Percentiles rank a stretch among this genome's conserved stretches.
Evolutionary conservation across 805 yeast species (phyloP).

Genomic region (Metschnikowia lunata): DNA sequence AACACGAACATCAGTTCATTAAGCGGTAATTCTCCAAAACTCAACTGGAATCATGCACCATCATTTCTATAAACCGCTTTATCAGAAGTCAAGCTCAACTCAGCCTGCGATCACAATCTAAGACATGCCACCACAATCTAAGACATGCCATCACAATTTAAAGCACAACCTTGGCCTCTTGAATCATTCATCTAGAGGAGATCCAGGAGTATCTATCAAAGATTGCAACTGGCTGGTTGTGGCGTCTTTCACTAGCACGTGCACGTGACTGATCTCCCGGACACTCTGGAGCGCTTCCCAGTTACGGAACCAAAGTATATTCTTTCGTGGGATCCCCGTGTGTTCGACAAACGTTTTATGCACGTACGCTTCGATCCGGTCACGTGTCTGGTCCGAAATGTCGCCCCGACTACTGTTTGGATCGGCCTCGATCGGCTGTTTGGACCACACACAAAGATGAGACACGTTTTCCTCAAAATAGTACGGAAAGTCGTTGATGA

Average conservation of each 20-base stretch:
- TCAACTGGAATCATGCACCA: too few relatives aligned
- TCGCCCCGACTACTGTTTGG: conserved; percentile 48
- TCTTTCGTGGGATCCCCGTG: conserved; percentile 35
- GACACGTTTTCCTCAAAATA: conserved; percentile 46
- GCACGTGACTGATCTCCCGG: conserved; percentile 63
- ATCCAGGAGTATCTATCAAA: conserved; percentile 9
- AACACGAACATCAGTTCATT: too few relatives aligned
- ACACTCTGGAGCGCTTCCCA: conserved; percentile 70
- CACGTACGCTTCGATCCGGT: conserved; percentile 42
- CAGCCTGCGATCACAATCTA: too few relatives aligned
- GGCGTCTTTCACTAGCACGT: conserved; percentile 50
- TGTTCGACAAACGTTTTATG: conserved; percentile 45
- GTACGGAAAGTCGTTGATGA: conserved; percentile 65
- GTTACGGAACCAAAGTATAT: conserved; percentile 65
- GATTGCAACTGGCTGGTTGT: conserved; percentile 16
- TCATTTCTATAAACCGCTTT: too few relatives aligned
- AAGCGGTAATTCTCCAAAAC: too few relatives aligned
- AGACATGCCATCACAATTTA: too few relatives aligned
- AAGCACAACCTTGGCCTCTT: too few relatives aligned
- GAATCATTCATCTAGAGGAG: not conserved
- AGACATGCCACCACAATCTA: too few relatives aligned
- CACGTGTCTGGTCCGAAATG: conserved; percentile 40
- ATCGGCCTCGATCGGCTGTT: conserved; percentile 50
- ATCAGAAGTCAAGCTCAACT: too few relatives aligned
- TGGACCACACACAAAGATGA: conserved; percentile 69